Evolutionary conservation across 805 yeast genomes (phyloP).

Genomic region (Deakozyma indianensis): DNA sequence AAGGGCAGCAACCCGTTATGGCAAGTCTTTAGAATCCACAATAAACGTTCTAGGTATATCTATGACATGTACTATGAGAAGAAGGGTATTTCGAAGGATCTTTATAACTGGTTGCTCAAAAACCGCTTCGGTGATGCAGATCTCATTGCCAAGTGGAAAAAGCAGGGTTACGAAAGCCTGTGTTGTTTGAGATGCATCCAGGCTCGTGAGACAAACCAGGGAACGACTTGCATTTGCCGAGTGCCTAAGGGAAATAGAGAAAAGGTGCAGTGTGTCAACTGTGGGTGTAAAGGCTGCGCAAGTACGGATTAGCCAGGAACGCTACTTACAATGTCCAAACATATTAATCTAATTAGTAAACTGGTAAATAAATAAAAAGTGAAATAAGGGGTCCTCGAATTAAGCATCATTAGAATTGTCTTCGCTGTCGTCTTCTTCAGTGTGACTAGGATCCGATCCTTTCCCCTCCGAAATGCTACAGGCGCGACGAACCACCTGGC

Average conservation of each 20-base stretch:
- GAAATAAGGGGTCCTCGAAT: neutral
- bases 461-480: neutral
- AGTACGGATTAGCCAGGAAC: constrained; percentile 39
- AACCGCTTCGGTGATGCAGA: constrained; percentile 53
- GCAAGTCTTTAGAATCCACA: constrained; percentile 57
- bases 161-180: constrained; percentile 71
- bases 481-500: constrained; percentile 34
- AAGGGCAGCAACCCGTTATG: constrained; percentile 32
- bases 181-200: constrained; percentile 76
- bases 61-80: constrained; percentile 61
- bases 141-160: constrained; percentile 73
- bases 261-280: constrained; percentile 48
- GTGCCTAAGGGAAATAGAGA: constrained; percentile 49
- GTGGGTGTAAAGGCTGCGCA: constrained; percentile 81
- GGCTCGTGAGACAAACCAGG: constrained; percentile 44
- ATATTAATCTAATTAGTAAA: neutral
- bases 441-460: neutral
- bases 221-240: constrained; percentile 68
- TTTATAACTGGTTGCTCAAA: constrained; percentile 61
- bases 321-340: neutral
- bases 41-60: constrained; percentile 62
- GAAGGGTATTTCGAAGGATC: constrained; percentile 46
- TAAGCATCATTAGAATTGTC: too few species aligned
- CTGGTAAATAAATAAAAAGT: constrained; percentile 2
- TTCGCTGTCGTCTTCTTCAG: constrained; percentile 1